Conservation (phyloP, 140 eudicot species). For the Artemisia princeps region DNA sequence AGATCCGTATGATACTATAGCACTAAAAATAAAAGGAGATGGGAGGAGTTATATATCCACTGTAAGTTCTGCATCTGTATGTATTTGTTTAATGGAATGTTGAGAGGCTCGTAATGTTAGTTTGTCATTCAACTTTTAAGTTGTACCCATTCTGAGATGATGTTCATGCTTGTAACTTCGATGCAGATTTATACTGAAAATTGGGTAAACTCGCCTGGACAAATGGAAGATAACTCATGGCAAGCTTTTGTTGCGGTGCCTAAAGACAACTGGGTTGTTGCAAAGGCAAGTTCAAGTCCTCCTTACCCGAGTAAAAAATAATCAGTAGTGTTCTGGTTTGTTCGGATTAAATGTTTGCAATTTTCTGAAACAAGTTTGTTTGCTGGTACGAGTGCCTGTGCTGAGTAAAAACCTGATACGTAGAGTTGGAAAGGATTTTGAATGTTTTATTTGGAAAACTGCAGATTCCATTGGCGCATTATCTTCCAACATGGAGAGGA, state of each 20-base stretch:
- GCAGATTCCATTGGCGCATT: conserved; percentile 84
- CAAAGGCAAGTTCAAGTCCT: conserved; percentile 49
- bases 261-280: conserved; percentile 76
- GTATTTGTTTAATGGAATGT: neutral
- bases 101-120: conserved; percentile 1
- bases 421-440: no score
- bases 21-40: conserved; percentile 79
- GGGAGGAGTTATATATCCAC: conserved; percentile 96
- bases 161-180: neutral
- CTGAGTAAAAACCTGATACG: no score
- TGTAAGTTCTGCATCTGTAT: conserved; percentile 35
- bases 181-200: conserved; percentile 88
- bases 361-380: no score
- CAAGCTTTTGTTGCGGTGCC: conserved; percentile 88
- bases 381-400: no score
- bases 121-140: neutral
- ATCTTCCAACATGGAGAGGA: conserved; percentile 95
- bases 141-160: neutral
- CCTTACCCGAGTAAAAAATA: neutral
- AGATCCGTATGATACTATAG: conserved; percentile 82
- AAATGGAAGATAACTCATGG: conserved; percentile 95
- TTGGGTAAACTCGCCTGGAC: conserved; percentile 97
- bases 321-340: no score
- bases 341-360: no score
- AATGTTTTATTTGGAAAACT: neutral